Conservation (phyloP, 345 rosid genomes). For the Crucihimalaya himalaica region DNA sequence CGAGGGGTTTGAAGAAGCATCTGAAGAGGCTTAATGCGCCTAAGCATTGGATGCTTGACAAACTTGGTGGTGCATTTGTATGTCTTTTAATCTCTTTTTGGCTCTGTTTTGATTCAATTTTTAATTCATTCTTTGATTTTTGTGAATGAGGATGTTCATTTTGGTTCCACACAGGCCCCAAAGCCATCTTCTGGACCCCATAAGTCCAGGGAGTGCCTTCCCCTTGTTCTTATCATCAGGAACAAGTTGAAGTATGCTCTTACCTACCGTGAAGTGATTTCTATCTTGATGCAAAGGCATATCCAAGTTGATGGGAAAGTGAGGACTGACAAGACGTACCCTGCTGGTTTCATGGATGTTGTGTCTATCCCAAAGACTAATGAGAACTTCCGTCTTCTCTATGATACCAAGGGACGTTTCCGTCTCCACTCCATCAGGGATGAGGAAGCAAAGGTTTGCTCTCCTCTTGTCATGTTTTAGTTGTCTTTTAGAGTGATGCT, state of each 20-base stretch:
- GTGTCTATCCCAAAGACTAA: slow-evolving; percentile 42
- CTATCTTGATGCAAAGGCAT: slow-evolving; percentile 44
- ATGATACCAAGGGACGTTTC: slow-evolving; percentile 45
- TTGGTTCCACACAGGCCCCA: slow-evolving; percentile 35
- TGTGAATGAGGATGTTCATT: neutral
- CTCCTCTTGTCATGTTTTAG: neutral
- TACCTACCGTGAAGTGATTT: slow-evolving; percentile 53
- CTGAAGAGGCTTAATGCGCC: slow-evolving; percentile 96
- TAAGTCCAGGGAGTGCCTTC: slow-evolving; percentile 46
- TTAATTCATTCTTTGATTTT: neutral
- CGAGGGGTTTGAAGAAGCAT: slow-evolving; percentile 85
- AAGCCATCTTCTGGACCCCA: slow-evolving; percentile 45
- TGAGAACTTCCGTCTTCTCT: slow-evolving; percentile 44
- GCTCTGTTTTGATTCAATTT: neutral
- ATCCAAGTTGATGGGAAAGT: slow-evolving; percentile 43
- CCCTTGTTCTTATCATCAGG: slow-evolving; percentile 46
- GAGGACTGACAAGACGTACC: slow-evolving; percentile 43
- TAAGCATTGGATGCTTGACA: slow-evolving; percentile 72
- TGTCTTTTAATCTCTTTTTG: neutral
- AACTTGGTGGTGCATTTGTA: slow-evolving; percentile 46
- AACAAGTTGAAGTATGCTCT: slow-evolving; percentile 60
- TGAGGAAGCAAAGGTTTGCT: slow-evolving; percentile 36
- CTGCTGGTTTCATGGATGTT: slow-evolving; percentile 45
- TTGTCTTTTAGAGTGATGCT: neutral
- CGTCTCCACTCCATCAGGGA: slow-evolving; percentile 41